Evolutionary conservation across 768 basidiomycete species (phyloP).

Genomic region (Pleurotus salmoneostramineus): DNA sequence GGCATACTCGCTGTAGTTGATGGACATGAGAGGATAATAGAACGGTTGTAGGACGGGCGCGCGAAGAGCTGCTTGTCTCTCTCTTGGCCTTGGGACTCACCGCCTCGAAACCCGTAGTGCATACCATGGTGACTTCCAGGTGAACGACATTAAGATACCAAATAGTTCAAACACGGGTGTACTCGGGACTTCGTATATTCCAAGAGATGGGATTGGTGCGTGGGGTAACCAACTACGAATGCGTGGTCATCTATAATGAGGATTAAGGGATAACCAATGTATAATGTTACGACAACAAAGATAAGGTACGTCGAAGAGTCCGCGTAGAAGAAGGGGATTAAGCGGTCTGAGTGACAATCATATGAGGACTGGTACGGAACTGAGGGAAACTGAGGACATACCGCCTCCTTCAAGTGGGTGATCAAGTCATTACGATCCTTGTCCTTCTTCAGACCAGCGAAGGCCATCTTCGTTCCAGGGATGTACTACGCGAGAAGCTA

Average conservation of each 20-base stretch:
- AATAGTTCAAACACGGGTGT: background rate
- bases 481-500: constrained; percentile 58
- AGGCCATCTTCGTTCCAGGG: constrained; percentile 98
- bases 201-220: background rate
- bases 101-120: too few species aligned
- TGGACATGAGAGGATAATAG: too few species aligned
- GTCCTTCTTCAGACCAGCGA: constrained; percentile 97
- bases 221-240: background rate
- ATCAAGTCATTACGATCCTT: constrained; percentile 96
- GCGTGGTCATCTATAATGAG: background rate
- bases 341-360: background rate
- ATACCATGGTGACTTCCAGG: too few species aligned
- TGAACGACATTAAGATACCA: background rate
- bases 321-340: constrained; percentile 2
- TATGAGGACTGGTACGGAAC: background rate
- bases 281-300: constrained; percentile 1
- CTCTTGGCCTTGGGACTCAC: too few species aligned
- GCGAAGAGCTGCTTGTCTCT: too few species aligned
- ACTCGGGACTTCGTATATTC: background rate
- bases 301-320: background rate
- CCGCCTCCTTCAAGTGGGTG: constrained; percentile 73
- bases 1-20: too few species aligned
- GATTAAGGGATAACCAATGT: background rate
- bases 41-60: too few species aligned
- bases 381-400: constrained; percentile 29